A percentile compares a stretch with the other conserved stretches of the same genome.
Conservation (phyloP, 23 red algal species). For the Gracilaria caudata region DNA sequence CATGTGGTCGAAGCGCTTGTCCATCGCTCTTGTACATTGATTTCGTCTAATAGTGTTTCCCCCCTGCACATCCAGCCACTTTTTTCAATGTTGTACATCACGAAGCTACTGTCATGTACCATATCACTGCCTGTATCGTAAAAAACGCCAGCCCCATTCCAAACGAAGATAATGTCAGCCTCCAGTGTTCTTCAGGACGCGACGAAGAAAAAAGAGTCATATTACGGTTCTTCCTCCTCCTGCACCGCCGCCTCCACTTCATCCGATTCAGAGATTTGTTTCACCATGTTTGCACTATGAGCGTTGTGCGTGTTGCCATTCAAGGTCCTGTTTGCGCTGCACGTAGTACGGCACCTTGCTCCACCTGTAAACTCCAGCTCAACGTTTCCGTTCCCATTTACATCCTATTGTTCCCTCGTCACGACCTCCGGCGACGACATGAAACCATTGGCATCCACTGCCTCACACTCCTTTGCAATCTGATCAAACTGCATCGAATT, state of each 20-base stretch:
- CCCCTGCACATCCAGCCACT: too few relatives aligned
- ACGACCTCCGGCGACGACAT: neutral
- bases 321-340: too few relatives aligned
- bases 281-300: neutral
- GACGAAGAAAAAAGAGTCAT: too few relatives aligned
- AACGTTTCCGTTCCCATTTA: too few relatives aligned
- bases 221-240: neutral
- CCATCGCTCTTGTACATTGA: constrained; percentile 31
- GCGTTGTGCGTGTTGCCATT: too few relatives aligned
- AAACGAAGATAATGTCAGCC: too few relatives aligned
- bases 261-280: neutral
- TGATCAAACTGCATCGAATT: neutral
- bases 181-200: too few relatives aligned
- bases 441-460: neutral
- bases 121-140: neutral
- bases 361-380: too few relatives aligned
- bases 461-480: neutral
- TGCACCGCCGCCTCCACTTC: constrained; percentile 11
- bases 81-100: neutral
- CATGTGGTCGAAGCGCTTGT: neutral
- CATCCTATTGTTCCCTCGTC: too few relatives aligned
- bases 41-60: neutral
- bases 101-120: too few relatives aligned
- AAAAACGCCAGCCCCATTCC: neutral
- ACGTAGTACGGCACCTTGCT: too few relatives aligned